Conservation (phyloP, 352 stramenopile species). For the Elongisporangium prolatum region DNA sequence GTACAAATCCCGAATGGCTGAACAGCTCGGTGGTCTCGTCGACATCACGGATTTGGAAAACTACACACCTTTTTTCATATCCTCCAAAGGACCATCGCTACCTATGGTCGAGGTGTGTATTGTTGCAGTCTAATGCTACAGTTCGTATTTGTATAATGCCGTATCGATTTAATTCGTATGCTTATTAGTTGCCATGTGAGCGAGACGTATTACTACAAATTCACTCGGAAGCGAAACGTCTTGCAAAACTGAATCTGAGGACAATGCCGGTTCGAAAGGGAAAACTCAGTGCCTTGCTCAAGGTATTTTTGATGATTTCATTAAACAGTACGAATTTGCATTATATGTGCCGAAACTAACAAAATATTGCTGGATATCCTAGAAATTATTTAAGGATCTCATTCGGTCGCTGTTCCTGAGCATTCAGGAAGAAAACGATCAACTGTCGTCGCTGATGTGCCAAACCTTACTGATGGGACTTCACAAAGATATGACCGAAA, state of each 20-base stretch:
- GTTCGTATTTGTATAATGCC: background rate
- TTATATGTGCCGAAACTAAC: background rate
- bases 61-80: slow-evolving; percentile 39
- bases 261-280: slow-evolving; percentile 66
- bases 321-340: no score
- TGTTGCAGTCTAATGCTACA: background rate
- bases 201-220: slow-evolving; percentile 34
- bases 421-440: slow-evolving; percentile 73
- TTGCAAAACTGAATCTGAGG: slow-evolving; percentile 40
- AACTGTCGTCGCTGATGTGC: slow-evolving; percentile 57
- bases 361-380: background rate
- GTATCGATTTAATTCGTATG: no score
- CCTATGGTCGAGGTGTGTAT: slow-evolving; percentile 31
- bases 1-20: slow-evolving; percentile 72
- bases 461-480: slow-evolving; percentile 48
- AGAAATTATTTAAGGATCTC: slow-evolving; percentile 82
- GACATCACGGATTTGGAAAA: slow-evolving; percentile 63
- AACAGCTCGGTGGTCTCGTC: slow-evolving; percentile 60
- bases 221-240: slow-evolving; percentile 46
- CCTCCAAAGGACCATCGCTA: slow-evolving; percentile 17
- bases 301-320: slow-evolving; percentile 24
- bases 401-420: slow-evolving; percentile 59
- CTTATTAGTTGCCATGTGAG: slow-evolving; percentile 74
- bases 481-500: slow-evolving; percentile 51
- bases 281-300: slow-evolving; percentile 56